Evolutionary conservation across 148 eudicot genomes (phyloP), one percentile per base, ranked within the genome.

Genomic region (Vaccinium darrowii): DNA sequence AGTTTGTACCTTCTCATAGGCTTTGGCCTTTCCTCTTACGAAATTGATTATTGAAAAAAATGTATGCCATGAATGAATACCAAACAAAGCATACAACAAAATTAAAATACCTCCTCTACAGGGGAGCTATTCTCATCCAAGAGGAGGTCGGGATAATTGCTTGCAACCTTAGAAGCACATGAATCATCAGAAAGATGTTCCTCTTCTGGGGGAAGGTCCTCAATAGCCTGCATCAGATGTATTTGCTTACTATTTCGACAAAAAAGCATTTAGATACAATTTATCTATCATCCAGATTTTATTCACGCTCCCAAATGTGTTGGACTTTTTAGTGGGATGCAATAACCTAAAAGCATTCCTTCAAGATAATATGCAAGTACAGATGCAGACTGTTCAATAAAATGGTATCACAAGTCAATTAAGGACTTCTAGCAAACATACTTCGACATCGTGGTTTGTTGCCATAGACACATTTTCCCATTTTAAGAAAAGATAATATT

Each of bases 91-190:
- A 21, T 75, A 49, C 79, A n/a, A 19, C n/a, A 71, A 80, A 80
- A 10, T 2, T 43, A 58, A 50, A 58, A 21, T 71, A 89, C 91
- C 90, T 92, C 92, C 76, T 49, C 84, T 76, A 85, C 87, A 86
- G 81, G 76, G 84, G 85, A 85, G 75, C 82, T 84, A 73, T 90
- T 92, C 76, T 88, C 84, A 84, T 88, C 93, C 19, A 91, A 91
- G 57, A 84, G 74, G 71, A 69, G 89, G 18, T 88, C 87, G 5
- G 25, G 62, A 73, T 84, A 60, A 81, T 86, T 91, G 54, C 91
- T 91, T 8, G 88, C 88, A 81, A 81, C 90, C 79, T 84, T 92
- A 7, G 92, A 91, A 79, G 90, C 81, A 84, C 86, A 81, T 27
- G 80, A 84, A 85, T 88, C 90, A 81, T 84, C 83, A 51, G 87